Base-by-base conservation (phyloP, 2,329 filamentous ascomycete genomes). In the Aureobasidium sp. region DNA sequence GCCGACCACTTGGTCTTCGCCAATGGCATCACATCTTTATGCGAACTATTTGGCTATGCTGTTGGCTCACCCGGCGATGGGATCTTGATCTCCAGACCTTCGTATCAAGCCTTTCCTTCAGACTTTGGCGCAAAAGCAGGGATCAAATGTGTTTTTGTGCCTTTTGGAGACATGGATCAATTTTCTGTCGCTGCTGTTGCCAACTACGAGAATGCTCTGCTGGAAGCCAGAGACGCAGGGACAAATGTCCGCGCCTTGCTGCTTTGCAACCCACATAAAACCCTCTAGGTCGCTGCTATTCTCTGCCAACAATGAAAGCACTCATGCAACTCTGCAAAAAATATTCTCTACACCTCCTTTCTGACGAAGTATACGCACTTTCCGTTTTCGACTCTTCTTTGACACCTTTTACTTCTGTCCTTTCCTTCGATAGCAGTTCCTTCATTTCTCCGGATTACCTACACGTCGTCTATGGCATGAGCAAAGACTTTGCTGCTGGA, bases 81-180 rank as follows among this genome's bases (percentile, higher is more conserved):
- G 1, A 75, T 83, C 23, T 66, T 83, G 12, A 20, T 59, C 23
- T 39, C 42, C 34, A 70, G 75, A 15, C 80, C 80, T 0, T 72
- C 77, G 7, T 83, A 83, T 62, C 76, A 76, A 20, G 73, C 77
- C 17, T 83, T 83, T 60, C 73, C 77, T 26, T 68, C 76, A 1
- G 81, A 83, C 66, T 52, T 82, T 48, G 75, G 76, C 0, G 74
- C 76, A 20, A 75, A 77, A 56, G 75, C 79, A 5, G 62, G 64
- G 1, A 67, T 78, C 6, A 66, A 74, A 58, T 70, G 75, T 23
- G 70, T 78, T 1, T 77, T 75, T 62, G 72, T 75, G 1, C 66
- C 75, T 26, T 78, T 75, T 27, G 64, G 68, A 5, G 63, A 63
- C 1, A 67, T 72, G 1, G 76, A 80, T 63, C 72, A 71, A 5